Evolutionary conservation across 345 rosid species (phyloP).

Genomic region (Hibiscus tridactylites): DNA sequence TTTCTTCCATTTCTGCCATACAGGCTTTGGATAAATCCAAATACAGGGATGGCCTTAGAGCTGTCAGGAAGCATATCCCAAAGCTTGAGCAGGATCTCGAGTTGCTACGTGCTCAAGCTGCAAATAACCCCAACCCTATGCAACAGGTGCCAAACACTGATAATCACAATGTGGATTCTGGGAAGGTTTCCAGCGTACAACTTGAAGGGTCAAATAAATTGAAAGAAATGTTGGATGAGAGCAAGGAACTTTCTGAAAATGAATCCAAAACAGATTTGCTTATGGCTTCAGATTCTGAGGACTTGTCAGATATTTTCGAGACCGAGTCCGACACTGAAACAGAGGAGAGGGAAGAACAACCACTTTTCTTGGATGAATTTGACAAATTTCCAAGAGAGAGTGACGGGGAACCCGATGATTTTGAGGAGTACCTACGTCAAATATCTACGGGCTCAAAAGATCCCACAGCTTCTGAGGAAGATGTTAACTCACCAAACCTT

Average conservation of each 20-base stretch:
- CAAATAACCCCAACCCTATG: conserved; percentile 12
- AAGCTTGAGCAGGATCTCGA: conserved; percentile 78
- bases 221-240: conserved; percentile 37
- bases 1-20: conserved; percentile 5
- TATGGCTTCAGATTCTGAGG: conserved; percentile 55
- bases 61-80: conserved; percentile 72
- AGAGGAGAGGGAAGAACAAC: conserved; percentile 33
- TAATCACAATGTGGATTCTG: conserved; percentile 6
- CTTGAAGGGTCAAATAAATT: conserved; percentile 32
- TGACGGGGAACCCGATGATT: conserved; percentile 38
- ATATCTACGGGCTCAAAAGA: conserved; percentile 24
- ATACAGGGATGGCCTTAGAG: conserved; percentile 71
- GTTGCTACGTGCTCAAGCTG: conserved; percentile 52
- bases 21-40: conserved; percentile 88
- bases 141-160: conserved; percentile 19
- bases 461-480: conserved; percentile 18
- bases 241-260: conserved; percentile 37
- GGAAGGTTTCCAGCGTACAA: conserved; percentile 16
- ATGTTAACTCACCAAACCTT: conserved; percentile 39
- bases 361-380: conserved; percentile 60
- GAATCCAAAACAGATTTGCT: conserved; percentile 31
- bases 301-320: conserved; percentile 80
- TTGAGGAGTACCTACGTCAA: conserved; percentile 42
- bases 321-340: conserved; percentile 61
- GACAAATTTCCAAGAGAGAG: conserved; percentile 54